These are phyloP conservation scores for Tolypocladium cylindrosporum DNA, from an alignment of 2,329 filamentous ascomycete genomes.

Conservation along the genomic window DNA sequence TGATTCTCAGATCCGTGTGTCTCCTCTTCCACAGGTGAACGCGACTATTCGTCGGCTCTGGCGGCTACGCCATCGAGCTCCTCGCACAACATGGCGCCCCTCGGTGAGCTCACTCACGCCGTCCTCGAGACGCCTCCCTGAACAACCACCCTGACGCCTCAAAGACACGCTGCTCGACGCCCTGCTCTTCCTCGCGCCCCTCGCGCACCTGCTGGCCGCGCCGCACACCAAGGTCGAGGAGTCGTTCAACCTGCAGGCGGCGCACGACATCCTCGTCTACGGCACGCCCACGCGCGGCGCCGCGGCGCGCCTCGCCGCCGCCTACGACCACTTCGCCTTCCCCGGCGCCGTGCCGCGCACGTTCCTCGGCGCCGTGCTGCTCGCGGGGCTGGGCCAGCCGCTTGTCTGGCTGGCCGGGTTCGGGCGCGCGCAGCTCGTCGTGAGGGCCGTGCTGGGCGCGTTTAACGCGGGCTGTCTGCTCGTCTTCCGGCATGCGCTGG, in stretches of 20 bases:
- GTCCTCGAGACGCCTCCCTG: neutral
- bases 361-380: constrained; percentile 70
- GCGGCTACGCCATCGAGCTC: neutral
- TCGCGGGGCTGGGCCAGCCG: constrained; percentile 65
- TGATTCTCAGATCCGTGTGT: too few relatives aligned
- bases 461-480: constrained; percentile 63
- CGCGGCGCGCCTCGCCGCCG: constrained; percentile 38
- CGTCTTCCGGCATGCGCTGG: constrained; percentile 54
- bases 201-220: constrained; percentile 59
- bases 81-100: constrained; percentile 10
- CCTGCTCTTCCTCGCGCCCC: constrained; percentile 45
- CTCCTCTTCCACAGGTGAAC: neutral
- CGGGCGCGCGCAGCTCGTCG: constrained; percentile 48
- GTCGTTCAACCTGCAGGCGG: constrained; percentile 93
- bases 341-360: constrained; percentile 86
- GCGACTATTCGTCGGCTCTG: neutral
- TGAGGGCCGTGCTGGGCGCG: constrained; percentile 67
- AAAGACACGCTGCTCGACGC: constrained; percentile 14
- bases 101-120: constrained; percentile 5
- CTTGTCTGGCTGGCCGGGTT: constrained; percentile 48
- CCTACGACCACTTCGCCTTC: constrained; percentile 86
- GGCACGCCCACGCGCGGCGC: constrained; percentile 51
- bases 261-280: constrained; percentile 79
- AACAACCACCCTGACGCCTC: neutral
- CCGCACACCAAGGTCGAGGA: constrained; percentile 98